phyloP scores from a whole-genome alignment of 1,139 yeast genomes.

The Taphrina communis region DNA sequence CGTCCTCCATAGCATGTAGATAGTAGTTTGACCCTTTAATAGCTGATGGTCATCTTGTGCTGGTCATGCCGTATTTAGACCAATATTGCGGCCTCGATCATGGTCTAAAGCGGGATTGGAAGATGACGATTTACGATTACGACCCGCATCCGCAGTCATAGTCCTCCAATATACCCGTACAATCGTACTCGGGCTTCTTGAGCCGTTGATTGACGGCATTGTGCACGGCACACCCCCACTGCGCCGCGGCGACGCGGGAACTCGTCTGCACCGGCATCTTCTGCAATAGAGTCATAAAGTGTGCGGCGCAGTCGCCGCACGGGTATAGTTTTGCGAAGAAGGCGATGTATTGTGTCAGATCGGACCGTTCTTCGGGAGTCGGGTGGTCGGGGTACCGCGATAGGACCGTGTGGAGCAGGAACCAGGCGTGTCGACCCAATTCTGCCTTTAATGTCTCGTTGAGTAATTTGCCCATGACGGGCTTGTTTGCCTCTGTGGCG shows the following conservation, averaged over 20 bases:
- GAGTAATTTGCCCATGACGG: conserved; percentile 86
- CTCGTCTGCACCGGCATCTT: conserved; percentile 85
- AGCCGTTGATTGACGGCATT: conserved; percentile 79
- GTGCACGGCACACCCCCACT: conserved; percentile 98
- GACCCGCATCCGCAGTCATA: conserved; percentile 91
- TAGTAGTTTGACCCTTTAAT: too few species aligned
- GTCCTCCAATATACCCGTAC: conserved; percentile 80
- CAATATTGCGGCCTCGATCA: too few species aligned
- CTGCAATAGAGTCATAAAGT: conserved; percentile 70
- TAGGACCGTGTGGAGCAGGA: conserved; percentile 79
- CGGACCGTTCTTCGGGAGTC: conserved; percentile 63
- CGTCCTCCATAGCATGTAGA: not conserved
- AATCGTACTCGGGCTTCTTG: conserved; percentile 75
- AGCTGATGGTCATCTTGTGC: too few species aligned
- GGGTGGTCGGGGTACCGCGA: conserved; percentile 92
- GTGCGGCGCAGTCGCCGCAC: conserved; percentile 64
- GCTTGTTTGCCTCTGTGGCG: not conserved
- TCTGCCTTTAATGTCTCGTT: conserved; percentile 66
- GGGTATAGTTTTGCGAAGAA: conserved; percentile 54
- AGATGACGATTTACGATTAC: not conserved
- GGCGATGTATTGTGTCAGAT: conserved; percentile 60
- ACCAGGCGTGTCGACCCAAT: conserved; percentile 88
- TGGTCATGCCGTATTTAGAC: too few species aligned
- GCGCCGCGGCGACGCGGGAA: conserved; percentile 78
- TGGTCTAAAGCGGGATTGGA: too few species aligned